Conservation (phyloP, 805 yeast genomes). For the Monosporozyma unispora region DNA sequence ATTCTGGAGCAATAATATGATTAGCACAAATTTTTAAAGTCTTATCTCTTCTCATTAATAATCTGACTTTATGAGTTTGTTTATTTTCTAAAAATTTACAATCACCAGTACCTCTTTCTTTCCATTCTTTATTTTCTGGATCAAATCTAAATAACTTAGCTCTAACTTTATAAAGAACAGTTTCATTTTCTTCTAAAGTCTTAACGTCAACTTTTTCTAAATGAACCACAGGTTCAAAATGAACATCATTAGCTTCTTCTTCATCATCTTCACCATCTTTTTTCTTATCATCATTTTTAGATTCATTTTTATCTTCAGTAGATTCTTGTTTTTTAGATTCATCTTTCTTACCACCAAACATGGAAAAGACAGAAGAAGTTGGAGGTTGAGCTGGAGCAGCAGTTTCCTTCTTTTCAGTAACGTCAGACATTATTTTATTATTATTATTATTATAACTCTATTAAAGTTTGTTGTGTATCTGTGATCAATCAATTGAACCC, state of each 20-base stretch:
- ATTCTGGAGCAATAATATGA: conserved; percentile 79
- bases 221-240: conserved; percentile 92
- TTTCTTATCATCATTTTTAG: conserved; percentile 19
- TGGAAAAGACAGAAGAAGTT: conserved; percentile 75
- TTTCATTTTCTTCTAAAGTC: conserved; percentile 90
- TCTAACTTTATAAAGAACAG: conserved; percentile 72
- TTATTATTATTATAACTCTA: too few relatives aligned
- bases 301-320: conserved; percentile 26
- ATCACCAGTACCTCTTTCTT: conserved; percentile 99
- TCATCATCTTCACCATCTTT: conserved; percentile 33
- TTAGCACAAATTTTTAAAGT: conserved; percentile 97
- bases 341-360: conserved; percentile 89
- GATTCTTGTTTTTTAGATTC: conserved; percentile 46
- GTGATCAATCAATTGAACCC: too few relatives aligned
- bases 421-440: conserved; percentile 16
- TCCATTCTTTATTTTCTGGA: conserved; percentile 86
- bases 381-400: conserved; percentile 42
- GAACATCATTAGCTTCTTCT: conserved; percentile 47
- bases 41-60: conserved; percentile 98
- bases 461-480: too few relatives aligned
- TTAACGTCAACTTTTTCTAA: conserved; percentile 93
- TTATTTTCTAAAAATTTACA: conserved; percentile 92
- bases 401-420: conserved; percentile 7
- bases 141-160: conserved; percentile 92
- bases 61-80: conserved; percentile 68